Evolutionary conservation across 371 early-diverging fungal genomes (phyloP), one percentile per base, ranked within the genome.

Genomic region (Mucor ambiguus): DNA sequence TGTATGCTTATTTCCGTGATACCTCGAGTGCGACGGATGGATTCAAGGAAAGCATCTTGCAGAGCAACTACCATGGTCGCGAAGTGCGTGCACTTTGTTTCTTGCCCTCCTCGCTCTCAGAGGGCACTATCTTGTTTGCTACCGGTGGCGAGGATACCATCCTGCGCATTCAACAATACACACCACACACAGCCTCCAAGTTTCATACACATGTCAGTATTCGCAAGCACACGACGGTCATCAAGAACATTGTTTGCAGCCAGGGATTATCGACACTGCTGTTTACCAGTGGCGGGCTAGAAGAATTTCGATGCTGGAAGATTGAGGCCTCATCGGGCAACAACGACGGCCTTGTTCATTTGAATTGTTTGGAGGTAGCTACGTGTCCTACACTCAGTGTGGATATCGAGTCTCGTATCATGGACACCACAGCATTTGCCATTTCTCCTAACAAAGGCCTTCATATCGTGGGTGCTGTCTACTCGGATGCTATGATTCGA

Each of bases 401-500:
- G 49, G 76, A 73, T 14, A 74, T 81, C 43, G 88, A 88, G 61
- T 82, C 86, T 0, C 72, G 88, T 26, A 86, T 88, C 54, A 88
- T 88, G 88, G 86, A 86, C 57, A 74, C 82, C 0, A 82, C 85
- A 2, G 79, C 78, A 0, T 76, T 80, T 58, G 75, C 71, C 10
- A 60, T 81, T 20, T 66, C 72, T 16, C 37, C 72, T 6, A 29
- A 60, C 12, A 72, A 71, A n/a, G 76, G 81, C 4, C 70, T 80
- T 18, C 88, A 88, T 70, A 70, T 88, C 58, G 68, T 88, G 30
- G 84, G 81, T 11, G 82, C 85, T 5, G 86, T 82, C 0, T 88
- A 88, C 64, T 88, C 88, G 0, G 88, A 88, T 71, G 76, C 85
- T 1, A 79, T 81, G 35, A 79, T 85, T n/a, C 72, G 88, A n/a